phyloP scores from a whole-genome alignment of 2,329 filamentous ascomycete species.

The Venturiaceae sp. region DNA sequence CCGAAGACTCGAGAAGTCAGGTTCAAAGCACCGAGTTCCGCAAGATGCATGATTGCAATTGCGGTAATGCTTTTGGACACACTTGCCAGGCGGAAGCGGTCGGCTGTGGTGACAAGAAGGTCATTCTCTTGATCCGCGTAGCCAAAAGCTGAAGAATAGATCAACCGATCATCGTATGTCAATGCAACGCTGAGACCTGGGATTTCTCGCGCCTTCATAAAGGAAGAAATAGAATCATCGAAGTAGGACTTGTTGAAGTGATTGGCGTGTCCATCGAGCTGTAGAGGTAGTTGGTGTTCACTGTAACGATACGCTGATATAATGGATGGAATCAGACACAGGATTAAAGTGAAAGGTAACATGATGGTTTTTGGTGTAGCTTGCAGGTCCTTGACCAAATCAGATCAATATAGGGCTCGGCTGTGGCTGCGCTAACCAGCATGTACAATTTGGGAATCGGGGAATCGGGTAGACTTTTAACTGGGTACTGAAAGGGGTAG shows the following conservation, averaged over 20 bases:
- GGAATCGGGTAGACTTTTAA: too few relatives aligned
- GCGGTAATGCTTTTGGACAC: slow-evolving; percentile 9
- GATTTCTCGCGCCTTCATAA: slow-evolving; percentile 3
- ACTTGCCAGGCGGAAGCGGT: slow-evolving; percentile 9
- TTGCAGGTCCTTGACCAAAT: neutral
- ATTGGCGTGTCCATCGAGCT: neutral
- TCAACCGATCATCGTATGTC: slow-evolving; percentile 2
- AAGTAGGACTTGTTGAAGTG: slow-evolving; percentile 1
- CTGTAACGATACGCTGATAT: neutral
- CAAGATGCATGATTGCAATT: slow-evolving; percentile 8
- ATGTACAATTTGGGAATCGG: too few relatives aligned
- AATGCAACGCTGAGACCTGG: slow-evolving; percentile 7
- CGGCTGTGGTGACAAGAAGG: neutral
- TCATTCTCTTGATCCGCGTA: slow-evolving; percentile 1
- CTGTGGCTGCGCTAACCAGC: neutral
- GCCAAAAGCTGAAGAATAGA: slow-evolving; percentile 5
- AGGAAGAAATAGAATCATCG: neutral
- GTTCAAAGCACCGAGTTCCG: neutral
- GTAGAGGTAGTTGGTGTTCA: neutral
- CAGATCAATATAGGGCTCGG: neutral
- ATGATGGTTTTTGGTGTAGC: neutral
- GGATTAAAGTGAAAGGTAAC: neutral
- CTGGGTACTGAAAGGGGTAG: too few relatives aligned
- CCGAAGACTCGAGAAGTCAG: slow-evolving; percentile 2
- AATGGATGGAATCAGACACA: neutral